Evolutionary conservation across 345 rosid species (phyloP).

Genomic region (Acer campestre): DNA sequence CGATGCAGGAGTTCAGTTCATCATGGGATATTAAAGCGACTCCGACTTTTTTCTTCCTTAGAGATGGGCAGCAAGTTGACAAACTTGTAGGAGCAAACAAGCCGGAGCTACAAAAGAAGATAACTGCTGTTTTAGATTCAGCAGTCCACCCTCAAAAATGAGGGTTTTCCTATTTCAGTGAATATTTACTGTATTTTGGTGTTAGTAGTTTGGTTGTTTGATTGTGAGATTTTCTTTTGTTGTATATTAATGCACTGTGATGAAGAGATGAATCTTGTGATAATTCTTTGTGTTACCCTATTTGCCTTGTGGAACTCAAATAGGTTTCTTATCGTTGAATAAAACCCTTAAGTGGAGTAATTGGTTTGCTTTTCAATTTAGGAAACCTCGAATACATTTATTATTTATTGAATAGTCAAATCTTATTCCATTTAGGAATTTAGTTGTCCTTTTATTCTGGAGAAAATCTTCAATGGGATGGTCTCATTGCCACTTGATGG

Average conservation of each 20-base stretch:
- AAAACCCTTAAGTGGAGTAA: no score
- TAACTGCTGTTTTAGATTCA: conserved; percentile 49
- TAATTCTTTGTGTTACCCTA: background rate
- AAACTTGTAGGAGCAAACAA: conserved; percentile 91
- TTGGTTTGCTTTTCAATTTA: background rate
- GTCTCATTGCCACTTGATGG: no score
- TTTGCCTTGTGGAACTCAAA: background rate
- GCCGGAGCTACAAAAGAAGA: conserved; percentile 77
- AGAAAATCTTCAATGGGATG: no score
- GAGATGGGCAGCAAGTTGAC: conserved; percentile 74
- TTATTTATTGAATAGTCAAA: no score
- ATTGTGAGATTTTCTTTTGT: background rate
- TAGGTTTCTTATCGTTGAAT: no score
- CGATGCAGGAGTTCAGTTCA: conserved; percentile 74
- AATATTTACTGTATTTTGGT: background rate
- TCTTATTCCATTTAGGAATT: no score
- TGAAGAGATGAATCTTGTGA: no score
- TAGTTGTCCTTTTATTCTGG: no score
- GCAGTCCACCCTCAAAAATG: conserved; percentile 12
- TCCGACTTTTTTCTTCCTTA: conserved; percentile 89
- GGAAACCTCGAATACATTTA: background rate
- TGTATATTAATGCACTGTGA: conserved; percentile 4
- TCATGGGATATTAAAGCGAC: conserved; percentile 91
- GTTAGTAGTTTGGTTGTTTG: conserved; percentile 5
- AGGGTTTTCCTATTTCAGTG: background rate